These are phyloP conservation scores for Saxispiralis lemnorum DNA, from an alignment of 495 filamentous ascomycete species.

Conservation along the genomic window DNA sequence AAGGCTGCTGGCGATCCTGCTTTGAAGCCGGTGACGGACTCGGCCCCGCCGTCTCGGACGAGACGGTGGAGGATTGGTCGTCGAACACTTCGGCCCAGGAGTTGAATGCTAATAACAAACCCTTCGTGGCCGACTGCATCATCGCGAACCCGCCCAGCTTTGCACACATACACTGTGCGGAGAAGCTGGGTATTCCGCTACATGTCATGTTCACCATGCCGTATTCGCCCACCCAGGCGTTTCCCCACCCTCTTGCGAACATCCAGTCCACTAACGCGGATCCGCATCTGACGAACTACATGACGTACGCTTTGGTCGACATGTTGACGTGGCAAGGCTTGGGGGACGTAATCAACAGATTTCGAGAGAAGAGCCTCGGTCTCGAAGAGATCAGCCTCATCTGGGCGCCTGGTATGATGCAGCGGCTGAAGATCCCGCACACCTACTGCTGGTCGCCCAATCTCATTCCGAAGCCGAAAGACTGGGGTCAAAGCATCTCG, in stretches of 20 bases:
- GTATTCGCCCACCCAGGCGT: conserved; percentile 36
- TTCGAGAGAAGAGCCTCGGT: conserved; percentile 32
- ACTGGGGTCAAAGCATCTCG: conserved; percentile 42
- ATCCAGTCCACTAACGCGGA: conserved; percentile 31
- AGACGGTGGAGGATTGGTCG: conserved; percentile 16
- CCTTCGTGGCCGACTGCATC: conserved; percentile 49
- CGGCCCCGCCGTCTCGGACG: conserved; percentile 15
- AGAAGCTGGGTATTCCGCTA: conserved; percentile 41
- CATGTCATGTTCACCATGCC: conserved; percentile 55
- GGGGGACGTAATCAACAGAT: conserved; percentile 42
- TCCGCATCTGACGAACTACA: conserved; percentile 33
- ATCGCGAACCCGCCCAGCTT: conserved; percentile 53
- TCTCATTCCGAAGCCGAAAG: conserved; percentile 41
- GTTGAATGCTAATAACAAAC: conserved; percentile 17
- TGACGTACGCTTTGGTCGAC: conserved; percentile 44
- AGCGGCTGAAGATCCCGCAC: conserved; percentile 35
- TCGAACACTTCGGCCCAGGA: neutral
- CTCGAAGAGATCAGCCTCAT: conserved; percentile 36
- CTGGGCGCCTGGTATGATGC: conserved; percentile 29
- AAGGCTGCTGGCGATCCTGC: conserved; percentile 48
- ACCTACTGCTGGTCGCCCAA: conserved; percentile 49
- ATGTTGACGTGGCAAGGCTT: conserved; percentile 52
- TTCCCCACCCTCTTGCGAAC: conserved; percentile 42
- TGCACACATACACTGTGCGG: conserved; percentile 47
- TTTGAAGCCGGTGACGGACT: conserved; percentile 32